Conservation (phyloP, 768 basidiomycete species). For the Cystofilobasidium bisporidii region DNA sequence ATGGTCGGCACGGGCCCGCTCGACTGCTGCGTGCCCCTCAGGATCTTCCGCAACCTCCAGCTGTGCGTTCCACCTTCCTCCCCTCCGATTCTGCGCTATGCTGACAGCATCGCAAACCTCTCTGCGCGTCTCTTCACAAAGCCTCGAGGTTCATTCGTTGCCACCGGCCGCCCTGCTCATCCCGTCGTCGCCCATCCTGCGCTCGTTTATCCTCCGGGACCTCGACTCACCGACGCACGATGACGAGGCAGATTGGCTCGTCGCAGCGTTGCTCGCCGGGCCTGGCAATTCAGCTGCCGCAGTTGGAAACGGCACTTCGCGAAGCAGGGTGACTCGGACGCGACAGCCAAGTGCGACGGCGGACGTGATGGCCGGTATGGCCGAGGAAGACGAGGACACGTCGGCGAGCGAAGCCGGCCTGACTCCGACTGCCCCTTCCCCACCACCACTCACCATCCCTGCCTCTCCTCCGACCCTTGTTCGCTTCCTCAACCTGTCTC, state of each 20-base stretch:
- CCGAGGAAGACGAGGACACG: slow-evolving; percentile 17
- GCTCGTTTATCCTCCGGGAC: slow-evolving; percentile 17
- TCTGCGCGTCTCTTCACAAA: too few species aligned
- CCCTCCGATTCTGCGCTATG: too few species aligned
- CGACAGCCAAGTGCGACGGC: slow-evolving; percentile 14
- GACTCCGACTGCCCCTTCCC: background rate
- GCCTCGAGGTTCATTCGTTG: slow-evolving; percentile 22
- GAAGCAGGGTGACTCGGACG: background rate
- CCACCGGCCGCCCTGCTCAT: slow-evolving; percentile 18
- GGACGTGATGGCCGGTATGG: slow-evolving; percentile 3
- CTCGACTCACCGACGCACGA: slow-evolving; percentile 19
- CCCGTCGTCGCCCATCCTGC: slow-evolving; percentile 22
- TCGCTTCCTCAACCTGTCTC: slow-evolving; percentile 46
- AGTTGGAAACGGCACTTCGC: background rate
- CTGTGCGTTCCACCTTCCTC: slow-evolving; percentile 3
- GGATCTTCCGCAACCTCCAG: slow-evolving; percentile 74
- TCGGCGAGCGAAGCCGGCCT: background rate
- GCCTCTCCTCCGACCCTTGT: background rate
- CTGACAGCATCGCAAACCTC: too few species aligned
- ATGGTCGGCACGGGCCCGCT: slow-evolving; percentile 43
- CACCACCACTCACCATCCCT: background rate
- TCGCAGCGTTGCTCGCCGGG: slow-evolving; percentile 10
- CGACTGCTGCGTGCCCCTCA: slow-evolving; percentile 66
- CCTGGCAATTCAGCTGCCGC: background rate
- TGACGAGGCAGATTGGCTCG: slow-evolving; percentile 25